These are phyloP conservation scores for Helicostylum pulchrum DNA, from an alignment of 192 early-diverging fungal species.

Conservation along the genomic window DNA sequence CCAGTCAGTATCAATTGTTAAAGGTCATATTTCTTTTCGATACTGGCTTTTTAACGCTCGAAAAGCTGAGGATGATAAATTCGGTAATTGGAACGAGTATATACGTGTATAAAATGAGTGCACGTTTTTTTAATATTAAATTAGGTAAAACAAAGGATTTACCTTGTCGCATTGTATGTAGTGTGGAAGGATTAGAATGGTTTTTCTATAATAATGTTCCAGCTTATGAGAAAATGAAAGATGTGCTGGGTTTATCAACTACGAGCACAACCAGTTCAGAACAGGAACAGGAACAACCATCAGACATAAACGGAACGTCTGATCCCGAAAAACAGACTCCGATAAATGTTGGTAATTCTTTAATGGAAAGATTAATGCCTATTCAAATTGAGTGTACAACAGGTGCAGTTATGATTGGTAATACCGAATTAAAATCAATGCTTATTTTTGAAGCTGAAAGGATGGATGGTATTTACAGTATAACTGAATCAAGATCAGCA, in stretches of 20 bases:
- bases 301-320: conserved; percentile 19
- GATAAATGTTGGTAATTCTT: conserved; percentile 35
- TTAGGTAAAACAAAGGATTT: conserved; percentile 15
- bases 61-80: conserved; percentile 25
- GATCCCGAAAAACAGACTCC: conserved; percentile 35
- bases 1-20: conserved; percentile 63
- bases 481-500: conserved; percentile 48
- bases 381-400: conserved; percentile 60
- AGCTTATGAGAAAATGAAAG: conserved; percentile 59
- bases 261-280: not conserved
- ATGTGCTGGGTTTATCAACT: conserved; percentile 37
- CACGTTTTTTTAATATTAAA: not conserved
- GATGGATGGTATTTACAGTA: conserved; percentile 55
- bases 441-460: conserved; percentile 57
- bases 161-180: conserved; percentile 60
- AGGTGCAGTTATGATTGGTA: conserved; percentile 71
- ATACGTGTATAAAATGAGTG: not conserved
- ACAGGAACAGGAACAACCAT: not conserved
- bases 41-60: conserved; percentile 71
- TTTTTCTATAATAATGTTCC: conserved; percentile 78
- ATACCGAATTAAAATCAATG: conserved; percentile 60
- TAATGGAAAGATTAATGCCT: conserved; percentile 61
- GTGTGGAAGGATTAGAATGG: conserved; percentile 74
- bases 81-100: conserved; percentile 10
- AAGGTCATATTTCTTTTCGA: conserved; percentile 69